A percentile compares a stretch with the other conserved stretches of the same genome.
phyloP scores from a whole-genome alignment of 2,329 filamentous ascomycete genomes.

The Ceratocystis cacaofunesta region DNA sequence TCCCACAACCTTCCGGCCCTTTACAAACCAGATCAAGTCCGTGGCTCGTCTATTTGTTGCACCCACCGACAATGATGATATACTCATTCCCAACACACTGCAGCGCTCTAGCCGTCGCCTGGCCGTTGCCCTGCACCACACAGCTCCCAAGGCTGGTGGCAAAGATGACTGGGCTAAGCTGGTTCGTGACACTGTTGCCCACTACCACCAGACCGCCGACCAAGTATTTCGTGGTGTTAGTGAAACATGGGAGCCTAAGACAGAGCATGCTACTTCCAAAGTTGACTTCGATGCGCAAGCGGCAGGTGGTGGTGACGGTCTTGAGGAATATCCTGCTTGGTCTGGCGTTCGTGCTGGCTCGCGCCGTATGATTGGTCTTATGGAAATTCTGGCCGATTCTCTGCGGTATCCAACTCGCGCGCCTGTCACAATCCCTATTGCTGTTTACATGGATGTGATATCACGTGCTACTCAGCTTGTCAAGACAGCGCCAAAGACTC shows the following conservation, averaged over 20 bases:
- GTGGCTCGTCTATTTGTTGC: conserved; percentile 47
- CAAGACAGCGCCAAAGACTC: conserved; percentile 34
- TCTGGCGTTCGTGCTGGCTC: conserved; percentile 57
- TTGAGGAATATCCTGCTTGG: conserved; percentile 52
- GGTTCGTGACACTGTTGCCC: conserved; percentile 44
- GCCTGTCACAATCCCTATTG: conserved; percentile 52
- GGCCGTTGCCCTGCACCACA: conserved; percentile 58
- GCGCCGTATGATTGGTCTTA: conserved; percentile 50
- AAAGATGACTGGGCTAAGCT: conserved; percentile 65
- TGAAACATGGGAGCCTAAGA: conserved; percentile 65
- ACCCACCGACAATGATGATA: conserved; percentile 41
- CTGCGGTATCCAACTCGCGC: conserved; percentile 49
- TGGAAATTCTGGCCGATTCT: conserved; percentile 50
- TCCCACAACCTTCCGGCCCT: conserved; percentile 68
- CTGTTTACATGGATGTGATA: conserved; percentile 51
- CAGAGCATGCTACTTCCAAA: conserved; percentile 32
- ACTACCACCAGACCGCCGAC: conserved; percentile 57
- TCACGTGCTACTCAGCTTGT: conserved; percentile 54
- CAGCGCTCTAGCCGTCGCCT: conserved; percentile 47
- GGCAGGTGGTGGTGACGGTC: conserved; percentile 29
- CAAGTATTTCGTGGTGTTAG: conserved; percentile 62
- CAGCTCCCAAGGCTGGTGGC: conserved; percentile 63
- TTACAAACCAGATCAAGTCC: conserved; percentile 50
- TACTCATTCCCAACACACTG: conserved; percentile 37
- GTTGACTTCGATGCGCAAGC: conserved; percentile 34